Percentiles rank a stretch among this genome's conserved stretches.
phyloP scores from a whole-genome alignment of 495 filamentous ascomycete species.

The Wilcoxina mikolae region DNA sequence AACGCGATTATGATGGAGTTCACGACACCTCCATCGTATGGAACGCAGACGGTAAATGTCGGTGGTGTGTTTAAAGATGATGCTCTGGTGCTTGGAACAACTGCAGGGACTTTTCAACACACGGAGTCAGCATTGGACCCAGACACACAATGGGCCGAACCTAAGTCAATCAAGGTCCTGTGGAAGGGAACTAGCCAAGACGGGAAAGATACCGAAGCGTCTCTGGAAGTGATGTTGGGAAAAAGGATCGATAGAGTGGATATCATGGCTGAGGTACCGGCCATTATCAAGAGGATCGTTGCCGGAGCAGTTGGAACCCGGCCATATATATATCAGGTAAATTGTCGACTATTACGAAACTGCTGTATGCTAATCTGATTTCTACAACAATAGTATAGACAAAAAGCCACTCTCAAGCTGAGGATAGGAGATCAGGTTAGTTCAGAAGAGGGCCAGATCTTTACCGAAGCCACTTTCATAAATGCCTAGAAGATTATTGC shows the following conservation, averaged over 20 bases:
- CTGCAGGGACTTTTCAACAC: slow-evolving; percentile 48
- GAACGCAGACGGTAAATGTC: slow-evolving; percentile 70
- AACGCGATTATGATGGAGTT: slow-evolving; percentile 92
- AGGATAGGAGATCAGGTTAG: slow-evolving; percentile 66
- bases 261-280: slow-evolving; percentile 90
- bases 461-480: slow-evolving; percentile 89
- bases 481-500: no score
- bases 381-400: slow-evolving; percentile 18
- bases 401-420: slow-evolving; percentile 56
- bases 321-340: slow-evolving; percentile 93
- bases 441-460: slow-evolving; percentile 60
- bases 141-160: slow-evolving; percentile 80
- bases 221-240: slow-evolving; percentile 54
- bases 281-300: slow-evolving; percentile 86
- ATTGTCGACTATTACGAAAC: slow-evolving; percentile 9
- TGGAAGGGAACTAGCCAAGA: slow-evolving; percentile 73
- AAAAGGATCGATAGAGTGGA: slow-evolving; percentile 69
- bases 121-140: slow-evolving; percentile 50
- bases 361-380: slow-evolving; percentile 6
- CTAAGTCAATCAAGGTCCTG: slow-evolving; percentile 52
- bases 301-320: slow-evolving; percentile 74
- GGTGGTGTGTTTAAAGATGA: slow-evolving; percentile 68
- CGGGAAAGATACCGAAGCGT: slow-evolving; percentile 51
- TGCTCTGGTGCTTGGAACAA: slow-evolving; percentile 60
- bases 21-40: slow-evolving; percentile 90